Evolutionary conservation across 345 rosid species (phyloP).

Genomic region (Erucastrum elatum): DNA sequence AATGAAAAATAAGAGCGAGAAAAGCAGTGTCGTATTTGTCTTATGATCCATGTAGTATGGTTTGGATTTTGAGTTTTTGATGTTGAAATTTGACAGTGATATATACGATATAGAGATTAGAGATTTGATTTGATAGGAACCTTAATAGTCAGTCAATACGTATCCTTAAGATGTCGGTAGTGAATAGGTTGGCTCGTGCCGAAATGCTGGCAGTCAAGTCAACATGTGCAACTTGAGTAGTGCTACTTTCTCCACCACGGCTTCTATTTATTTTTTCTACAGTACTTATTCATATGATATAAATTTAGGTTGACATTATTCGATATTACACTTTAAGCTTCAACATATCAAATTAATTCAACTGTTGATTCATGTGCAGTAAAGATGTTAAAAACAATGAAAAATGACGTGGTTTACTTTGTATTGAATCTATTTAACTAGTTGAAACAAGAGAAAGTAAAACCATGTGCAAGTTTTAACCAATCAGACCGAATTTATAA

Average conservation of each 20-base stretch:
- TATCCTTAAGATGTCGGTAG: constrained; percentile 2
- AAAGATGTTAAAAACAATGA: too few species aligned
- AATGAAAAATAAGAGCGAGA: constrained; percentile 31
- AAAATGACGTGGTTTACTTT: too few species aligned
- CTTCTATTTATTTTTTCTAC: not conserved
- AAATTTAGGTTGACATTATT: too few species aligned
- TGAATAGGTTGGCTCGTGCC: not conserved
- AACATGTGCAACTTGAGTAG: not conserved
- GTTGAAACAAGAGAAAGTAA: too few species aligned
- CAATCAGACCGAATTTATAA: too few species aligned
- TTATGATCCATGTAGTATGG: constrained; percentile 5
- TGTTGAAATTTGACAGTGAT: not conserved
- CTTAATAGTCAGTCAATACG: constrained; percentile 5
- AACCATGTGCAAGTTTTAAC: too few species aligned
- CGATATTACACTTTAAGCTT: too few species aligned
- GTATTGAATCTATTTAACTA: too few species aligned
- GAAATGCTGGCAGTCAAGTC: not conserved
- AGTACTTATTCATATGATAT: too few species aligned
- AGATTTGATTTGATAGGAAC: constrained; percentile 1
- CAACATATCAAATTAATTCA: too few species aligned
- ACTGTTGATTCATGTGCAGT: too few species aligned
- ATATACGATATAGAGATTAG: not conserved
- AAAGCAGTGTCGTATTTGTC: constrained; percentile 18
- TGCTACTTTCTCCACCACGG: not conserved
- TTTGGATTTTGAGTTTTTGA: constrained; percentile 9